phyloP scores from a whole-genome alignment of 768 basidiomycete genomes.

The Tricholoma sp. region DNA sequence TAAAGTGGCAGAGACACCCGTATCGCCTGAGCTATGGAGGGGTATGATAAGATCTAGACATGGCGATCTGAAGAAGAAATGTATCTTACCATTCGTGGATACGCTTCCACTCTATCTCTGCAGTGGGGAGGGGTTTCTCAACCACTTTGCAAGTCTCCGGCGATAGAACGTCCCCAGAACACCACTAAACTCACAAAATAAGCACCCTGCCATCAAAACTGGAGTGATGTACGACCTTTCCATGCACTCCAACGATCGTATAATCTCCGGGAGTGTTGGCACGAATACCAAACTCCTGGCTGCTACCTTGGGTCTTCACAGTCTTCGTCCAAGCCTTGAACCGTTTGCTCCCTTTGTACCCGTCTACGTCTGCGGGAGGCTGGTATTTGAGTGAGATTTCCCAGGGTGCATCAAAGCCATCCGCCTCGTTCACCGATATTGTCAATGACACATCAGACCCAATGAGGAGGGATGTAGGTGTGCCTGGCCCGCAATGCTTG shows the following conservation, averaged over 20 bases:
- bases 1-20: conserved; percentile 83
- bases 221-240: conserved; percentile 42
- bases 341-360: conserved; percentile 32
- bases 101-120: conserved; percentile 84
- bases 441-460: conserved; percentile 57
- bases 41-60: conserved; percentile 4
- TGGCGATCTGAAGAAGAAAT: neutral
- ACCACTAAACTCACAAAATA: conserved; percentile 43
- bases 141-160: conserved; percentile 77
- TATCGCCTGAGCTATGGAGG: conserved; percentile 71
- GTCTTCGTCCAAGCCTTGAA: conserved; percentile 61
- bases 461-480: conserved; percentile 65
- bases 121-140: conserved; percentile 70
- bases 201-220: conserved; percentile 5
- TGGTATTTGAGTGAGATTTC: conserved; percentile 58
- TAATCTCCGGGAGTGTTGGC: conserved; percentile 74
- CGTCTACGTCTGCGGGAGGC: conserved; percentile 37
- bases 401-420: conserved; percentile 67
- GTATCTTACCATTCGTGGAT: conserved; percentile 79
- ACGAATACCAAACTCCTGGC: conserved; percentile 40
- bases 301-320: conserved; percentile 43
- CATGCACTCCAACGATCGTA: conserved; percentile 61
- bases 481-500: conserved; percentile 64
- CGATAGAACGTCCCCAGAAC: conserved; percentile 77
- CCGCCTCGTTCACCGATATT: conserved; percentile 48